A percentile compares a stretch with the other conserved stretches of the same genome.
phyloP scores from a whole-genome alignment of 2,329 filamentous ascomycete genomes.

The Penicillium sp. region DNA sequence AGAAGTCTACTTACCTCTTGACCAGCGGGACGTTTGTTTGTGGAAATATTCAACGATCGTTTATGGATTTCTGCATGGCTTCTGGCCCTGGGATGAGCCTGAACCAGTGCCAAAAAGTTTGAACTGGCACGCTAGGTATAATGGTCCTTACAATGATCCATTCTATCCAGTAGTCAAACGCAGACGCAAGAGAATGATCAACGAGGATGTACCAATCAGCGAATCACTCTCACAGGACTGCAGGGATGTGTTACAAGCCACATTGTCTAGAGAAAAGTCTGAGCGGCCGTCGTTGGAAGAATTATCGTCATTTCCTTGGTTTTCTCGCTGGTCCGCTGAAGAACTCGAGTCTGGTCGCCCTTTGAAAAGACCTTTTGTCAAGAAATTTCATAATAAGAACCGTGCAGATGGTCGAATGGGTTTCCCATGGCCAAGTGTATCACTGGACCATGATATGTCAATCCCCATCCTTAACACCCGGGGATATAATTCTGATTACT shows the following conservation, averaged over 20 bases:
- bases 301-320: conserved; percentile 29
- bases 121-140: background rate
- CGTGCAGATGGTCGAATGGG: background rate
- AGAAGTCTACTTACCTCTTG: conserved; percentile 8
- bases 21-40: conserved; percentile 17
- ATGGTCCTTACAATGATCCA: background rate
- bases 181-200: conserved; percentile 26
- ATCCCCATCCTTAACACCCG: no score
- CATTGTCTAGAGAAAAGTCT: conserved; percentile 22
- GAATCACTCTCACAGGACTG: conserved; percentile 33
- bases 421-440: background rate
- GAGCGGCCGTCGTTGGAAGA: conserved; percentile 25
- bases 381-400: background rate
- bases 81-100: conserved; percentile 31
- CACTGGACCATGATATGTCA: background rate
- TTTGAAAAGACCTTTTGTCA: conserved; percentile 9
- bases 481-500: background rate
- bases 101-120: conserved; percentile 5
- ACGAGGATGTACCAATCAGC: conserved; percentile 24
- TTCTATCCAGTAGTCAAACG: background rate
- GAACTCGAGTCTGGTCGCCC: conserved; percentile 9
- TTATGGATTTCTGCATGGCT: conserved; percentile 34
- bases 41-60: conserved; percentile 30
- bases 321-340: conserved; percentile 16
- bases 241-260: conserved; percentile 26